Evolutionary conservation across 2,329 filamentous ascomycete species (phyloP).

Genomic region (Pestalotiopsis sp.): DNA sequence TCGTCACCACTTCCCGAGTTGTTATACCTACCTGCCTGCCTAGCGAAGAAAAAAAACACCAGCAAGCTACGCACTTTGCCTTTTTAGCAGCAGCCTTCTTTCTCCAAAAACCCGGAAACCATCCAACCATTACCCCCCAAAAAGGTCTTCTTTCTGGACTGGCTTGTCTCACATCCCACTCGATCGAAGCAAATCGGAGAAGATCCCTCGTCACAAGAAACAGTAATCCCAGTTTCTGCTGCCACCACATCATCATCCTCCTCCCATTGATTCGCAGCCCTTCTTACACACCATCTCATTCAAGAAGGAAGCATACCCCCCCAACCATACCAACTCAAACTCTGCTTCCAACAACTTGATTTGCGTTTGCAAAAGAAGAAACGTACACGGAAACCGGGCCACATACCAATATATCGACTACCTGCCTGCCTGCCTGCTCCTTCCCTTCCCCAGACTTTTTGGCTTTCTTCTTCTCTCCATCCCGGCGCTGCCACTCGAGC

Average conservation of each 20-base stretch:
- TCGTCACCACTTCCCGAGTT: conserved; percentile 9
- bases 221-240: not conserved
- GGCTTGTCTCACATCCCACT: conserved; percentile 16
- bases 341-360: conserved; percentile 5
- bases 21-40: not conserved
- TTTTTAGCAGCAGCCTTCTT: not conserved
- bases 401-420: not conserved
- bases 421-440: not conserved
- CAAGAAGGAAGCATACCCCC: conserved; percentile 5
- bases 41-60: no score
- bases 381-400: not conserved
- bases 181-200: conserved; percentile 10
- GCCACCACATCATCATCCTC: not conserved
- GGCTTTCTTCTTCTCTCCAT: not conserved
- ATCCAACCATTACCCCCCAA: not conserved
- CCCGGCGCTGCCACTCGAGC: not conserved
- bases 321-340: not conserved
- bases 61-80: not conserved
- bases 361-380: conserved; percentile 6
- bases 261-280: not conserved
- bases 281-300: conserved; percentile 10
- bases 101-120: not conserved
- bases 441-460: conserved; percentile 3
- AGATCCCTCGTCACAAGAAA: conserved; percentile 8
- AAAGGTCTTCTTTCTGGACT: not conserved